These are phyloP conservation scores for Starmerella floris DNA, from an alignment of 805 yeast species.

Conservation along the genomic window DNA sequence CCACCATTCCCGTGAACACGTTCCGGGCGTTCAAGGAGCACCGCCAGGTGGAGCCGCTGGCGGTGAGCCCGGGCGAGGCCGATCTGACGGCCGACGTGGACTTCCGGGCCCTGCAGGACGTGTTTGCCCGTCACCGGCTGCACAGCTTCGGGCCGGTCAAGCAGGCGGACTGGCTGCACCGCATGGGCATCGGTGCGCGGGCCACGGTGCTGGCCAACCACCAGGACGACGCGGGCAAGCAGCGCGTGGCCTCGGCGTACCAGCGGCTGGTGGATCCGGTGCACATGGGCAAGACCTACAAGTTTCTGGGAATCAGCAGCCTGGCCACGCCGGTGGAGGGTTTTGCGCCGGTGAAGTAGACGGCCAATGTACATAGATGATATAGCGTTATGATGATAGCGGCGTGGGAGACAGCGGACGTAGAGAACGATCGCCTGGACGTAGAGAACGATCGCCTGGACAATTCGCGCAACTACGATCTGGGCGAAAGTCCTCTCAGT, in stretches of 20 bases:
- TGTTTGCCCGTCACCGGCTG: slow-evolving; percentile 27
- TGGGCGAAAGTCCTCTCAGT: too few species aligned
- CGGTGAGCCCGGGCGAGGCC: slow-evolving; percentile 57
- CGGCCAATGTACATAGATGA: neutral
- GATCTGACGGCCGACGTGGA: slow-evolving; percentile 79
- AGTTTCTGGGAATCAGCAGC: slow-evolving; percentile 43
- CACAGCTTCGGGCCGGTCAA: slow-evolving; percentile 44
- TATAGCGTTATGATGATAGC: neutral
- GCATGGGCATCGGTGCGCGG: slow-evolving; percentile 61
- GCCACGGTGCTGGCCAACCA: slow-evolving; percentile 36
- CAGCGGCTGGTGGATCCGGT: slow-evolving; percentile 49
- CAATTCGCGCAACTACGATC: too few species aligned
- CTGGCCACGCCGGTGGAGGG: slow-evolving; percentile 12
- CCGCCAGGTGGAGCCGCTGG: slow-evolving; percentile 59
- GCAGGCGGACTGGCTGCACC: slow-evolving; percentile 70
- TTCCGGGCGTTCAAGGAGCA: slow-evolving; percentile 64
- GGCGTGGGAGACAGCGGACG: too few species aligned
- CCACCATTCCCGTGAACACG: slow-evolving; percentile 53
- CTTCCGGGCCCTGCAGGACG: slow-evolving; percentile 41
- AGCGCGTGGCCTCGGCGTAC: slow-evolving; percentile 44
- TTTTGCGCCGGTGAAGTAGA: slow-evolving; percentile 1
- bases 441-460: too few species aligned
- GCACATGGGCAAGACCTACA: slow-evolving; percentile 67
- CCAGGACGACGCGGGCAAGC: slow-evolving; percentile 33
- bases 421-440: too few species aligned